Evolutionary conservation across 108 stramenopile species (phyloP).

Genomic region (Cyclotella sp.): DNA sequence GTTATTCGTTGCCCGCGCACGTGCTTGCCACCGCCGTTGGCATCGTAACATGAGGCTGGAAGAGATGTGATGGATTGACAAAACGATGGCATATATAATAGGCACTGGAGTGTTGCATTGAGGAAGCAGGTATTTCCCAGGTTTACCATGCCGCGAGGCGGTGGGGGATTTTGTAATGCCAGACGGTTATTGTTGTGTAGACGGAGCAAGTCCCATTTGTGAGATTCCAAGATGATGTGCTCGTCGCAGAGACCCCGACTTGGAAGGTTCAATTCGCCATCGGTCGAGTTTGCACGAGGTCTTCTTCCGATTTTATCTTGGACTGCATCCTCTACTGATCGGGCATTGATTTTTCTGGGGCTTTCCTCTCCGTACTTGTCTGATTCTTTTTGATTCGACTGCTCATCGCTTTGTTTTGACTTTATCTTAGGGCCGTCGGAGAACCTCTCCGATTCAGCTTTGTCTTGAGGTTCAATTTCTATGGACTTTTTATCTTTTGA

Average conservation of each 20-base stretch:
- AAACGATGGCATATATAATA: slow-evolving; percentile 88
- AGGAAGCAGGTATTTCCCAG: slow-evolving; percentile 98
- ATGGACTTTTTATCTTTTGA: background rate
- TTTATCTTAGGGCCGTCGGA: background rate
- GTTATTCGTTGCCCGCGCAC: slow-evolving; percentile 69
- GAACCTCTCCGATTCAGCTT: background rate
- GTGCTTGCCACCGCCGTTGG: slow-evolving; percentile 26
- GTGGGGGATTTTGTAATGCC: slow-evolving; percentile 13
- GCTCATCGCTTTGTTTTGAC: background rate
- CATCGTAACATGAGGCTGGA: slow-evolving; percentile 43
- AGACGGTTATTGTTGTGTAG: slow-evolving; percentile 29
- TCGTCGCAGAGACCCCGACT: slow-evolving; percentile 86
- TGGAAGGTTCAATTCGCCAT: slow-evolving; percentile 80
- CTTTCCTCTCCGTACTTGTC: background rate
- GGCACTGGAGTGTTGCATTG: slow-evolving; percentile 94
- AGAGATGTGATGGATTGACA: slow-evolving; percentile 74
- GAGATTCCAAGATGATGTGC: slow-evolving; percentile 58
- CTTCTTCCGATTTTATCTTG: slow-evolving; percentile 72
- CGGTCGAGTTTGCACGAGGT: slow-evolving; percentile 83
- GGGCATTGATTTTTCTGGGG: slow-evolving; percentile 35
- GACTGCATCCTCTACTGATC: slow-evolving; percentile 79
- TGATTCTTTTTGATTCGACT: background rate
- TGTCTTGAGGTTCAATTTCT: slow-evolving; percentile 7
- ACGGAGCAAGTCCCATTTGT: slow-evolving; percentile 64
- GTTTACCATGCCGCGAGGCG: slow-evolving; percentile 86